These are phyloP conservation scores for Fusarium coicis DNA, from an alignment of 2,329 filamentous ascomycete genomes.

Conservation along the genomic window DNA sequence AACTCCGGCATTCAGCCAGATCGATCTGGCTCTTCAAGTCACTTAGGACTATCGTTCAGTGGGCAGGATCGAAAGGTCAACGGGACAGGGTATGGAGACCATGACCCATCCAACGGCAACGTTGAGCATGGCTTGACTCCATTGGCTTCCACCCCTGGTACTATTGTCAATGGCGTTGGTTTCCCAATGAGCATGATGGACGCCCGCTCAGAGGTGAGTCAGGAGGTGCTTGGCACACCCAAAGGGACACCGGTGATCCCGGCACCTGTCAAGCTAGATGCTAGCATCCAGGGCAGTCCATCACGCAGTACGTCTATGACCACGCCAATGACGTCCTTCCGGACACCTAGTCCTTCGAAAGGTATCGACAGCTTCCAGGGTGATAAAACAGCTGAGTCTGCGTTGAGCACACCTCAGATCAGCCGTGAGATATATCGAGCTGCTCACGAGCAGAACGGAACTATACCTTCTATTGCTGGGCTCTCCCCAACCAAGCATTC, in stretches of 20 bases:
- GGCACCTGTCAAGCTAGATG: conserved; percentile 39
- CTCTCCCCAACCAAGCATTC: conserved; percentile 65
- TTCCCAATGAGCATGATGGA: conserved; percentile 1
- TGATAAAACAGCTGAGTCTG: conserved; percentile 39
- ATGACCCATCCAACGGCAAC: conserved; percentile 13
- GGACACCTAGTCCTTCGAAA: conserved; percentile 40
- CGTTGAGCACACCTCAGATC: conserved; percentile 45
- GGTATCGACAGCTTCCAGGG: conserved; percentile 40
- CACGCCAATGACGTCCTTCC: conserved; percentile 37
- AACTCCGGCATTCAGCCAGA: conserved; percentile 12
- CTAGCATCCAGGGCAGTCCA: conserved; percentile 24
- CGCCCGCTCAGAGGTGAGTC: conserved; percentile 6
- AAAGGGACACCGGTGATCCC: conserved; percentile 35
- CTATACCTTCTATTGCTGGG: conserved; percentile 57
- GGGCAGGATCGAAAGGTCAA: neutral
- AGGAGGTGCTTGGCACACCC: conserved; percentile 16
- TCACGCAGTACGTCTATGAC: conserved; percentile 7
- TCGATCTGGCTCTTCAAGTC: conserved; percentile 14
- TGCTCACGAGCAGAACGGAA: conserved; percentile 47
- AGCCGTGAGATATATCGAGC: conserved; percentile 44
- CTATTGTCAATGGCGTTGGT: conserved; percentile 24
- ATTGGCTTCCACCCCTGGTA: conserved; percentile 21
- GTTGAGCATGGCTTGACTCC: conserved; percentile 19
- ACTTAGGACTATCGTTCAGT: neutral
- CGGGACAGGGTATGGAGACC: neutral